Conservation (phyloP, 345 rosid genomes). For the Moricandia moricandioides region DNA sequence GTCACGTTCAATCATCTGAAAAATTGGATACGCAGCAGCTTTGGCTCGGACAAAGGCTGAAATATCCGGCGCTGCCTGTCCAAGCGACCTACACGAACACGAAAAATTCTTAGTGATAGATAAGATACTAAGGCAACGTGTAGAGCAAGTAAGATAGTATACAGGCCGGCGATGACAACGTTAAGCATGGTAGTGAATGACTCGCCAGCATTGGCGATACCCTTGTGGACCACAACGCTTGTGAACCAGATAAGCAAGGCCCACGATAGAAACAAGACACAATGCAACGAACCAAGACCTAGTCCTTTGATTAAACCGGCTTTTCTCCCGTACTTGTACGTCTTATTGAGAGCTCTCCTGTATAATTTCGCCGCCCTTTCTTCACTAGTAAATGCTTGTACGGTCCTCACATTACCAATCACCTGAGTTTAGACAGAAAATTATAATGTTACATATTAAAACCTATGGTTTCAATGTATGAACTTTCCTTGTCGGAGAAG, state of each 20-base stretch:
- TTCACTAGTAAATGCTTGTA: slow-evolving; percentile 95
- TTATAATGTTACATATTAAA: background rate
- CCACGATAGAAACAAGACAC: slow-evolving; percentile 89
- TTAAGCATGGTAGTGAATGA: slow-evolving; percentile 99
- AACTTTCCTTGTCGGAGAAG: background rate
- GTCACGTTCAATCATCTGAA: slow-evolving; percentile 87
- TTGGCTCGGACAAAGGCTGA: slow-evolving; percentile 79
- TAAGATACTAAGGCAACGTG: slow-evolving; percentile 7
- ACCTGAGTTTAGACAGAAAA: slow-evolving; percentile 44
- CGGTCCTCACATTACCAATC: slow-evolving; percentile 94
- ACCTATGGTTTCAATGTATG: too few species aligned
- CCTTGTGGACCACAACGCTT: slow-evolving; percentile 78
- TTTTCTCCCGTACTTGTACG: slow-evolving; percentile 71
- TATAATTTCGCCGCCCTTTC: slow-evolving; percentile 77
- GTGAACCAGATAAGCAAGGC: slow-evolving; percentile 93
- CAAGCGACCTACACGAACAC: slow-evolving; percentile 61
- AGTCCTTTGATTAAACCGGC: slow-evolving; percentile 92
- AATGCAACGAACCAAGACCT: slow-evolving; percentile 88
- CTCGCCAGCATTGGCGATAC: slow-evolving; percentile 76
- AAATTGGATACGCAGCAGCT: slow-evolving; percentile 90
- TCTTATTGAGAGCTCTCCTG: slow-evolving; percentile 59
- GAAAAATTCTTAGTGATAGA: background rate
- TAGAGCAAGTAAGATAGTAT: slow-evolving; percentile 16
- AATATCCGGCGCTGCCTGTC: slow-evolving; percentile 88
- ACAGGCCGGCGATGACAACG: slow-evolving; percentile 94